phyloP scores from a whole-genome alignment of 805 yeast genomes.

The Barnettozyma sp. region DNA sequence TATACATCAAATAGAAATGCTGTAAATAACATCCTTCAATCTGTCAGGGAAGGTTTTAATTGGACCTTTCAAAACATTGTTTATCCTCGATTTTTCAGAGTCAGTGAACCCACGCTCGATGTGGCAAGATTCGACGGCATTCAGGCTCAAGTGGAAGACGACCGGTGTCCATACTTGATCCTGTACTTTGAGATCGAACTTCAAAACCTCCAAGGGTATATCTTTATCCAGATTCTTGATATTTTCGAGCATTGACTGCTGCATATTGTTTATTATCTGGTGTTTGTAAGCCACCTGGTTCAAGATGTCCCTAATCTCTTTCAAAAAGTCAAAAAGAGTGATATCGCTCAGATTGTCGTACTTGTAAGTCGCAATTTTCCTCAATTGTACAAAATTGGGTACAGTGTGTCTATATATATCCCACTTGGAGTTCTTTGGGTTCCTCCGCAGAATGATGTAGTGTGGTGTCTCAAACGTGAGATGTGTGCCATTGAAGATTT shows the following conservation, averaged over 20 bases:
- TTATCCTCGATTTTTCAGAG: constrained; percentile 18
- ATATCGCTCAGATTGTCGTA: constrained; percentile 17
- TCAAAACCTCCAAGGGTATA: constrained; percentile 14
- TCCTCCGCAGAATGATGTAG: constrained; percentile 29
- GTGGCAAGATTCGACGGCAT: constrained; percentile 13
- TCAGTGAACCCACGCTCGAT: constrained; percentile 18
- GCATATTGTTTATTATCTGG: constrained; percentile 17
- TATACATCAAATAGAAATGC: constrained; percentile 7
- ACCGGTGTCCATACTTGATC: constrained; percentile 10
- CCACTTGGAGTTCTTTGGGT: constrained; percentile 26
- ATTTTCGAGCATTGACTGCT: constrained; percentile 3
- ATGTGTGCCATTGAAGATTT: constrained; percentile 26
- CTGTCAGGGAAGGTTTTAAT: constrained; percentile 11
- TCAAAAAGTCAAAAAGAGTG: constrained; percentile 12
- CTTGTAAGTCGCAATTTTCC: constrained; percentile 10
- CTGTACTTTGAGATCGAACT: constrained; percentile 13
- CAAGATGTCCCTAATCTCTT: constrained; percentile 12
- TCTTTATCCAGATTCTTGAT: constrained; percentile 19
- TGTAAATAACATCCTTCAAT: constrained; percentile 15
- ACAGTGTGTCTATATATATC: constrained; percentile 31
- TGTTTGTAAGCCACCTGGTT: constrained; percentile 17
- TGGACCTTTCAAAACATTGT: constrained; percentile 18
- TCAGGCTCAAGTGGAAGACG: constrained; percentile 13
- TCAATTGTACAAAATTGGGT: constrained; percentile 24
- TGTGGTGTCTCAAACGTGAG: constrained; percentile 29